Base-by-base conservation (phyloP, 78 protist genomes). In the Isochrysis galbana region DNA sequence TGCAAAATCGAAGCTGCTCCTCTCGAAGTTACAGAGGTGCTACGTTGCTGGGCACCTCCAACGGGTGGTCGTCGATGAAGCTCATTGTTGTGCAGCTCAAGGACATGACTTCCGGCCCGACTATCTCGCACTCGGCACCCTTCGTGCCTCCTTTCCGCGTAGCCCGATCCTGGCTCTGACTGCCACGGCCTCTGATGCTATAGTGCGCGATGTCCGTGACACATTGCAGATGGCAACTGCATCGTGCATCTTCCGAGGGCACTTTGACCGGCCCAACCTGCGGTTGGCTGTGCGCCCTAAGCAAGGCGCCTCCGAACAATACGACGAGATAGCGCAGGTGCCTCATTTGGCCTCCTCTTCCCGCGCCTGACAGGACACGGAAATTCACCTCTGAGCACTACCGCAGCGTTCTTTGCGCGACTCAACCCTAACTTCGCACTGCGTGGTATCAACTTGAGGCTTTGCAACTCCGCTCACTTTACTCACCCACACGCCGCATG, bases 61-160 rank as follows among this genome's bases (percentile, higher is more conserved):
- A n/a, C 39, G 90, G 17, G 0, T 94, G 11, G 94, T 36, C 42
- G 80, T 94, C 38, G 95, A 94, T 74, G 95, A 94, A 39, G 93
- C 92, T 21, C 95, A 94, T 67, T 94, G 95, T 54, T 0, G 32
- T 89, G 10, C 42, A 5, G 90, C 72, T 23, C 42, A 47, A 99
- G 99, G 99, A 29, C 98, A 98, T 92, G 99, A 98, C 86, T 99
- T 98, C 91, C 94, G 99, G 11, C 96, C 97, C 19, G 98, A 95
- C 83, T 98, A 97, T n/a, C 88, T 80, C 21, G 0, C 48, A 19
- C 54, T 80, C 55, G n/a, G 55, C 55, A 0, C 26, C 39, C 54
- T 80, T 14, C 48, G 88, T 10, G 55, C 23, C 39, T 1, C 19
- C 54, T 91, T 78, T 46, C 94, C 96, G 19, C 7, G 34, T 61